Conservation (phyloP, 495 filamentous ascomycete species). For the Neurospora sp. region DNA sequence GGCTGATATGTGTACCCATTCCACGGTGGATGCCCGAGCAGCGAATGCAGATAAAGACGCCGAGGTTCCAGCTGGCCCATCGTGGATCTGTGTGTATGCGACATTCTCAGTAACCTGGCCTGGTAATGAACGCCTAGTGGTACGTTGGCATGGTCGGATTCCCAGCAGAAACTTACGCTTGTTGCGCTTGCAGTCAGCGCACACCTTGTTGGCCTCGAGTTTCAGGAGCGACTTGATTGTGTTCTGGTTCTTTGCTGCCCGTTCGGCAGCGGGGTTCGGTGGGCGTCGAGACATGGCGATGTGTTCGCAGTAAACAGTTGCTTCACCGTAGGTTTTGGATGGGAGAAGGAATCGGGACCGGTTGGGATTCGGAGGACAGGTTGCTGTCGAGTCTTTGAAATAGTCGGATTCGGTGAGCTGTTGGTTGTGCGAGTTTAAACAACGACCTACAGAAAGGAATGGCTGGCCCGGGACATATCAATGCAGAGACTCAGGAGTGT, state of each 20-base stretch:
- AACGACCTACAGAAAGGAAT: neutral
- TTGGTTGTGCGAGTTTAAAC: neutral
- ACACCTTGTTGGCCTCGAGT: constrained; percentile 86
- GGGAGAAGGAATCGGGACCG: neutral
- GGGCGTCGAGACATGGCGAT: constrained; percentile 75
- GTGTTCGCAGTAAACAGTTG: neutral
- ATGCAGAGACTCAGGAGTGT: neutral
- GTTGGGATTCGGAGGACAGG: neutral
- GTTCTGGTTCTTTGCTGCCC: constrained; percentile 77
- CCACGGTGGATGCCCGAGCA: constrained; percentile 97
- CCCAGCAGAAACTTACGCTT: constrained; percentile 59
- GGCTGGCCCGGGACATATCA: neutral
- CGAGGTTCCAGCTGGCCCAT: constrained; percentile 98
- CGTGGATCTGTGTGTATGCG: constrained; percentile 57
- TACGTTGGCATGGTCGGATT: neutral
- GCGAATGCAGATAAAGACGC: constrained; percentile 93
- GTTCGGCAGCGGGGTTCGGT: constrained; percentile 63
- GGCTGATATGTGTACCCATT: constrained; percentile 97
- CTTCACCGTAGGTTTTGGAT: neutral
- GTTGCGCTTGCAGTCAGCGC: constrained; percentile 97
- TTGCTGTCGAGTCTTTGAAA: neutral
- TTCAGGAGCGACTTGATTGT: constrained; percentile 90
- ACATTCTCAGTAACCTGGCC: constrained; percentile 7
- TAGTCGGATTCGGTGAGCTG: neutral
- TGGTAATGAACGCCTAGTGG: neutral